Evolutionary conservation across 768 basidiomycete species (phyloP).

Genomic region (Chiua virens): DNA sequence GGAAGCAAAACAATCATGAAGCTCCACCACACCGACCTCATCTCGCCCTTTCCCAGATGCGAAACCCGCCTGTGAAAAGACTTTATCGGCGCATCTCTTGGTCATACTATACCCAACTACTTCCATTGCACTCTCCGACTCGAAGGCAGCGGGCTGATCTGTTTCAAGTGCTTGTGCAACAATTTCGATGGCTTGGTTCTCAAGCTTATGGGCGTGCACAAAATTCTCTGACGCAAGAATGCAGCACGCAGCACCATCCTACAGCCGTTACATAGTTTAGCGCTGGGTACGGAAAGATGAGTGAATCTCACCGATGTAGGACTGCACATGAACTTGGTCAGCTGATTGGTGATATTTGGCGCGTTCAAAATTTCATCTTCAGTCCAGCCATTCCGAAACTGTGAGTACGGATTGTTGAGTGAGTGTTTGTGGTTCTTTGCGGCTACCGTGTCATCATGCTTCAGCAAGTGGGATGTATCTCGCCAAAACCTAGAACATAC

Average conservation of each 20-base stretch:
- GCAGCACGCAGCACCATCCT: conserved; percentile 78
- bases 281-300: background rate
- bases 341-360: conserved; percentile 65
- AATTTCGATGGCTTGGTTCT: conserved; percentile 88
- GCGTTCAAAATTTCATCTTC: conserved; percentile 67
- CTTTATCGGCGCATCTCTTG: conserved; percentile 62
- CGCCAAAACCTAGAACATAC: conserved; percentile 35
- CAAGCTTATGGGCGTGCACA: conserved; percentile 65
- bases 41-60: conserved; percentile 59
- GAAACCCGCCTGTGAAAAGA: conserved; percentile 72
- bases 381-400: conserved; percentile 79
- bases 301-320: conserved; percentile 63
- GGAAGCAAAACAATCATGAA: conserved; percentile 85
- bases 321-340: conserved; percentile 86
- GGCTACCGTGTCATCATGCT: conserved; percentile 39
- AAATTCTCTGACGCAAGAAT: conserved; percentile 80
- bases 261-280: background rate
- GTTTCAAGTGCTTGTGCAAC: conserved; percentile 65
- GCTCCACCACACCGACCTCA: conserved; percentile 79
- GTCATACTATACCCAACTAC: conserved; percentile 82
- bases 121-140: conserved; percentile 72
- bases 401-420: conserved; percentile 80
- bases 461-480: conserved; percentile 1
- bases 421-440: conserved; percentile 86
- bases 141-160: conserved; percentile 64